Percentiles rank a stretch among this genome's conserved stretches.
Evolutionary conservation across 805 yeast species (phyloP).

Genomic region (Lachancea sp.): DNA sequence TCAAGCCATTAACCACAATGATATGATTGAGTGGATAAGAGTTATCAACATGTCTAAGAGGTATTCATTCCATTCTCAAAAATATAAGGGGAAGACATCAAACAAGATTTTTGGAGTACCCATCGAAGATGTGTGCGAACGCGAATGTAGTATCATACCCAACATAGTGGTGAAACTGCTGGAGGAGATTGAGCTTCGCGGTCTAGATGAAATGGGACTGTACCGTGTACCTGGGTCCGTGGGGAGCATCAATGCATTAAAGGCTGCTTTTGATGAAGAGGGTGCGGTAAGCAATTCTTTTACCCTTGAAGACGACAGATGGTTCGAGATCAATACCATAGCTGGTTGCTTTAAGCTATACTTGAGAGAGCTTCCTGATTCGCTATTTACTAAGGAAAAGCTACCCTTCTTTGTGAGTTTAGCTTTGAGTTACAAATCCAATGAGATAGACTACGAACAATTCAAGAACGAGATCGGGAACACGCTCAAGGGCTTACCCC

Average conservation of each 20-base stretch:
- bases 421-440: constrained; percentile 22
- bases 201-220: constrained; percentile 84
- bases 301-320: constrained; percentile 46
- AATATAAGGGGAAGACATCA: constrained; percentile 35
- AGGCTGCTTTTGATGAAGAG: constrained; percentile 47
- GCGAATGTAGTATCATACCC: constrained; percentile 63
- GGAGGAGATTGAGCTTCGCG: constrained; percentile 75
- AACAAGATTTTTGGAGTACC: constrained; percentile 83
- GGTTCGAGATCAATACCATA: constrained; percentile 78
- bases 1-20: constrained; percentile 58
- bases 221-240: constrained; percentile 69
- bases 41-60: constrained; percentile 37
- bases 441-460: constrained; percentile 22
- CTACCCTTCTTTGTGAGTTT: constrained; percentile 48
- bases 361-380: constrained; percentile 81
- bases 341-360: constrained; percentile 84
- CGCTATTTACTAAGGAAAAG: constrained; percentile 62
- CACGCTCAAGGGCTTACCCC: constrained; percentile 47
- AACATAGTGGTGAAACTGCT: constrained; percentile 57
- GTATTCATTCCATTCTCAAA: constrained; percentile 38
- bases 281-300: constrained; percentile 37
- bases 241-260: constrained; percentile 49
- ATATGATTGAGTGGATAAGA: constrained; percentile 70
- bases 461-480: constrained; percentile 23
- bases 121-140: constrained; percentile 60